These are phyloP conservation scores for Diaporthe longicolla DNA, from an alignment of 2,329 filamentous ascomycete genomes.

Conservation along the genomic window DNA sequence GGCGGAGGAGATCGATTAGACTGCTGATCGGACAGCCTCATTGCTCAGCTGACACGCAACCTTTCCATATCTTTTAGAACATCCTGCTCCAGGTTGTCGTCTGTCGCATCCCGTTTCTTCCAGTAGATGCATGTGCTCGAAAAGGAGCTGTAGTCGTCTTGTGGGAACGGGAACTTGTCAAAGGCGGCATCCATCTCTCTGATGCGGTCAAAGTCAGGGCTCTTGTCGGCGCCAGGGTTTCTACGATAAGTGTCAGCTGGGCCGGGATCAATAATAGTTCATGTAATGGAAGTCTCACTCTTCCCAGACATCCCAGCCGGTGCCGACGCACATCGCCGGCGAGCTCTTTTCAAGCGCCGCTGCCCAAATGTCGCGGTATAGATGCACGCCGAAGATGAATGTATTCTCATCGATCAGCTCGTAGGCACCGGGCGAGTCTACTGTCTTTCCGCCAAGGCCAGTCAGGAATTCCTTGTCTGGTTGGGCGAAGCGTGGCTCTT, in stretches of 20 bases:
- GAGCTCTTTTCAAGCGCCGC: slow-evolving; percentile 60
- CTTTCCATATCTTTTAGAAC: background rate
- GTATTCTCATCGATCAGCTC: slow-evolving; percentile 61
- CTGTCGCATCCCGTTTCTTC: slow-evolving; percentile 43
- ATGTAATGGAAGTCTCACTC: slow-evolving; percentile 53
- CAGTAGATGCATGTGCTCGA: slow-evolving; percentile 59
- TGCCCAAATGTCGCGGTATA: slow-evolving; percentile 68
- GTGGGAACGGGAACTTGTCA: slow-evolving; percentile 53
- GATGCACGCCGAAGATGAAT: slow-evolving; percentile 74
- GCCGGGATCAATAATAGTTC: background rate
- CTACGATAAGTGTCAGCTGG: background rate
- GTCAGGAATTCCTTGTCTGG: slow-evolving; percentile 67
- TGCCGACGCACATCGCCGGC: slow-evolving; percentile 72
- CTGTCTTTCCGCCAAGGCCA: slow-evolving; percentile 66
- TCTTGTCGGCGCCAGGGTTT: slow-evolving; percentile 25
- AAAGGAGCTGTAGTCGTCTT: slow-evolving; percentile 57
- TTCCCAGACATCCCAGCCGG: slow-evolving; percentile 65
- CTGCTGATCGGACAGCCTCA: background rate
- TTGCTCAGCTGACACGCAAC: slow-evolving; percentile 1
- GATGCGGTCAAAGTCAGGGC: slow-evolving; percentile 51
- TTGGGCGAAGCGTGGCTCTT: slow-evolving; percentile 67
- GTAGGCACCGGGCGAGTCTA: slow-evolving; percentile 68
- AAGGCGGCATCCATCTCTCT: slow-evolving; percentile 52
- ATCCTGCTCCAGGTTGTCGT: background rate
- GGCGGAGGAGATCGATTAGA: background rate